Evolutionary conservation across 257 asterid species (phyloP), one percentile per base, ranked within the genome.

Genomic region (Scutellaria barbata): DNA sequence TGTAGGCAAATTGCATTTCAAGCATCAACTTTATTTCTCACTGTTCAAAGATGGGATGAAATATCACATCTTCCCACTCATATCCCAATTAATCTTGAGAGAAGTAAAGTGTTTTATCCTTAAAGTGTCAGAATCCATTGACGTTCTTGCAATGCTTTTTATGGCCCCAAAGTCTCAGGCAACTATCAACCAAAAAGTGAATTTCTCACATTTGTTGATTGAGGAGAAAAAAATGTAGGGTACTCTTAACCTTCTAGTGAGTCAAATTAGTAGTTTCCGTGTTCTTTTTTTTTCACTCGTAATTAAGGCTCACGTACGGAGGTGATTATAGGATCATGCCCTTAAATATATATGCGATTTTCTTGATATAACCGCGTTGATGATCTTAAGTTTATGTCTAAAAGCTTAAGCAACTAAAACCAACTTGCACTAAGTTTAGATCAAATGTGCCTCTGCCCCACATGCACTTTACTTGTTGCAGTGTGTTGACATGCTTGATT

Each of bases 1-100:
- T 66, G 76, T 50, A 57, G 83, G 77, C 82, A 80, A 79, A 84
- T 80, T 86, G 80, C 77, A 69, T 78, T 78, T 79, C 76, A 83
- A 78, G 87, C 85, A 83, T 81, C 81, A 67, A 43, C 45, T 47
- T 72, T 73, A 42, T 46, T 69, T 66, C 62, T 67, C 77, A 56
- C 59, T 33, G 37, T 70, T 77, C 78, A 60, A 68, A 78, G 86
- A 83, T 85, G 81, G 77, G 65, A 71, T 71, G 68, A 77, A 86
- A 80, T 86, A 80, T 68, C 55, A 61, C 41, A 77, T 82, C 85
- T 56, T 78, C 84, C 76, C 81, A 81, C 76, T 76, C 74, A 81
- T 56, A 25, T 45, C 61, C 71, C 74, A 74, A 51, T 76, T 69
- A 83, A 69, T 52, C 41, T 73, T 48, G 74, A 51, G 60, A 25